Evolutionary conservation across 83 land plant species (phyloP), one percentile per base, ranked within the genome.

Genomic region (Thuja plicata): DNA sequence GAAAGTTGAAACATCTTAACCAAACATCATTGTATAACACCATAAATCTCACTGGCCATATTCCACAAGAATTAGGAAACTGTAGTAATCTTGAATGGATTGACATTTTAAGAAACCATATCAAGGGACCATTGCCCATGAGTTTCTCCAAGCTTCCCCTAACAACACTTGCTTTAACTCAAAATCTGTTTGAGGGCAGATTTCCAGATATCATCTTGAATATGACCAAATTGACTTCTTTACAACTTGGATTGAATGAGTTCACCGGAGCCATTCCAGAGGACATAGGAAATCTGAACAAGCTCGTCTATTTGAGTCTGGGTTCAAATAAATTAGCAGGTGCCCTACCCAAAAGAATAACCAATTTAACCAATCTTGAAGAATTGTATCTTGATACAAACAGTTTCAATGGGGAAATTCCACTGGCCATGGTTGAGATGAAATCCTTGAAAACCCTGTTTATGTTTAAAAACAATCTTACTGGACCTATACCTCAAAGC

Each of bases 351-450:
- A n/a, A 81, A 81, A 11, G 24, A 24, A 76, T 92, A 27, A 38
- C 50, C n/a, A 87, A 74, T 38, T 54, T 89, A 21, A 86, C 76
- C 11, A 84, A 55, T 0, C 52, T 92, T 87, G 46, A 62, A 48
- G 7, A 12, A 19, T 78, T 91, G 15, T 90, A 86, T 46, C 66
- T 92, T 38, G 89, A 88, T 80, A 40, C 30, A 38, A 92, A 92
- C 35, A 13, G 10, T 17, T 84, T 92, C 2, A 73, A 35, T 57
- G 92, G 92, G 34, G 34, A 27, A 16, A 89, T 92, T 76, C 92
- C 92, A 43, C 24, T 66, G 34, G 78, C 86, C 38, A 24, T 92
- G 66, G 92, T 87, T 27, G 71, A 88, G 46, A 73, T 84, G 5
- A 24, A 16, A 9, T 73, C 60, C 4, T 70, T 92, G 9, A 32